Evolutionary conservation across 257 asterid species (phyloP), one percentile per base, ranked within the genome.

Genomic region (Rehmannia glutinosa): DNA sequence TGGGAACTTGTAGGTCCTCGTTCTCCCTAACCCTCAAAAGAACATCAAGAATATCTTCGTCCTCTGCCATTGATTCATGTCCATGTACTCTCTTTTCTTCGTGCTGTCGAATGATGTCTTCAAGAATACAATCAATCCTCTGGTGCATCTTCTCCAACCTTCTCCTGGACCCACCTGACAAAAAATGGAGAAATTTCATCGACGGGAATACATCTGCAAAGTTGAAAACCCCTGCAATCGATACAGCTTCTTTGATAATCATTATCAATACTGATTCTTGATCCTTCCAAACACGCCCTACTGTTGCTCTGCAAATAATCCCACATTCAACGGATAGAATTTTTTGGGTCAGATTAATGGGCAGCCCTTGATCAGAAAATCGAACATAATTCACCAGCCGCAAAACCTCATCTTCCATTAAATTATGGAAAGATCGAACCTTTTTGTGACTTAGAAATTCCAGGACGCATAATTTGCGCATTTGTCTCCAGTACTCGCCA

Each of bases 401-500:
- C n/a, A 55, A 1, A 45, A 52, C 74, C 60, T 74, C 74, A 3
- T 61, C 32, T 17, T 74, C 78, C 78, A 74, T 74, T 16, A 61
- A 15, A 15, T 1, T 4, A 10, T 33, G 65, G 16, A 70, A 64
- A 0, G 68, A 68, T 38, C 64, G 74, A 9, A 73, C 75, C 36
- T 66, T 69, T 11, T 56, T 61, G 16, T n/a, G 20, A 36, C 66
- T 54, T 3, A 80, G 38, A 20, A 80, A 73, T 21, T 73, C 75
- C 1, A 16, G 12, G 5, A 52, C 59, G 28, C 76, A 76, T 12
- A 80, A 10, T 50, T 73, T 76, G n/a, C 69, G 75, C 76, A 80
- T 70, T 8, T 62, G 53, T 42, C 76, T 62, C 85, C 82, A 68
- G n/a, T 74, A 68, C 0, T 77, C 76, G 0, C 82, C 82, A 5